Evolutionary conservation across 352 stramenopile species (phyloP).

Genomic region (Elongisporangium undulatum): DNA sequence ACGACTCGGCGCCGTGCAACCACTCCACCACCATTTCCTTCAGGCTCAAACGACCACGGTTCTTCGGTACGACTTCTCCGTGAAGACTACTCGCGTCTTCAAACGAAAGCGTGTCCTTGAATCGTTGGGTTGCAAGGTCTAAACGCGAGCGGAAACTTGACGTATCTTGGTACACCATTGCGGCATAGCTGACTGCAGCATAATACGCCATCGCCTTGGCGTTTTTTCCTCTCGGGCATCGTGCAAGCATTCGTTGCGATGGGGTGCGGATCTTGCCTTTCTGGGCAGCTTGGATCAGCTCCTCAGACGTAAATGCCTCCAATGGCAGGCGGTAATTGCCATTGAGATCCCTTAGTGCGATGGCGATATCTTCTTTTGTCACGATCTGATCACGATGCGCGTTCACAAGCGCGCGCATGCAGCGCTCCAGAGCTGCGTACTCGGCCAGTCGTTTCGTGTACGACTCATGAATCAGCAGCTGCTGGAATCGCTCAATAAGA

Average conservation of each 20-base stretch:
- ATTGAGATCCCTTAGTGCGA: slow-evolving; percentile 31
- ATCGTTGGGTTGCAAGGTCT: slow-evolving; percentile 24
- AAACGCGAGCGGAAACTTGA: slow-evolving; percentile 50
- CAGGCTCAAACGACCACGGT: slow-evolving; percentile 31
- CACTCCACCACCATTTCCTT: slow-evolving; percentile 52
- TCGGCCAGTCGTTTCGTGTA: slow-evolving; percentile 54
- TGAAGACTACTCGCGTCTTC: slow-evolving; percentile 32
- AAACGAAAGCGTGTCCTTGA: slow-evolving; percentile 42
- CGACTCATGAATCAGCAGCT: slow-evolving; percentile 59
- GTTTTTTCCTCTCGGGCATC: slow-evolving; percentile 45
- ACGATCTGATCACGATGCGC: slow-evolving; percentile 39
- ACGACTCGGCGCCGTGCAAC: slow-evolving; percentile 54
- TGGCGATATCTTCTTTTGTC: slow-evolving; percentile 70
- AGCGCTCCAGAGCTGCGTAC: slow-evolving; percentile 63
- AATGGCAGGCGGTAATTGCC: slow-evolving; percentile 37
- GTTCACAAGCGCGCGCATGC: slow-evolving; percentile 45
- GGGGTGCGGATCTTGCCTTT: slow-evolving; percentile 47
- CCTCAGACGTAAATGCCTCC: slow-evolving; percentile 64
- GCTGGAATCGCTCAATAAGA: slow-evolving; percentile 63
- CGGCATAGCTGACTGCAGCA: slow-evolving; percentile 52
- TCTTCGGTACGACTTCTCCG: slow-evolving; percentile 39
- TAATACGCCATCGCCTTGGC: slow-evolving; percentile 64
- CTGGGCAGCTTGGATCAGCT: slow-evolving; percentile 37
- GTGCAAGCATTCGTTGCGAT: slow-evolving; percentile 34
- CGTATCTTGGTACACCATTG: slow-evolving; percentile 51